These are phyloP conservation scores for Melastoma malabathricum DNA, from an alignment of 345 rosid genomes.

Conservation along the genomic window DNA sequence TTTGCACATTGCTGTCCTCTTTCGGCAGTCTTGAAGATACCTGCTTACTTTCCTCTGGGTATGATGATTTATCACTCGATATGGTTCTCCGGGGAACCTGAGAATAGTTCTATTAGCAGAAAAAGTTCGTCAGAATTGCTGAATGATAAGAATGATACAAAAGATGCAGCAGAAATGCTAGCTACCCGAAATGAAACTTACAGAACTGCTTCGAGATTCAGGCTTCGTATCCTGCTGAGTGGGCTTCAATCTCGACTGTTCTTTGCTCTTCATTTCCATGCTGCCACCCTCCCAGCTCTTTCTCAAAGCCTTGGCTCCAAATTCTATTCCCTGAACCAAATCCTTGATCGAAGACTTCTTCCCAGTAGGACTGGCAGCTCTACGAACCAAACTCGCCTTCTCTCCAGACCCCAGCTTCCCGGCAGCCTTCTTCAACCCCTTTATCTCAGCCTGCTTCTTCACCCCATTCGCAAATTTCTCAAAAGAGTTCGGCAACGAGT, in stretches of 20 bases:
- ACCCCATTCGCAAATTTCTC: conserved; percentile 75
- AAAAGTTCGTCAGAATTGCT: neutral
- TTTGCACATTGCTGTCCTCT: conserved; percentile 40
- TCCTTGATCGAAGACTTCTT: conserved; percentile 45
- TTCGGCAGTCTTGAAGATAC: conserved; percentile 33
- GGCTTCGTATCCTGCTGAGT: conserved; percentile 32
- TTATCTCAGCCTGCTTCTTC: conserved; percentile 55
- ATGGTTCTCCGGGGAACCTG: conserved; percentile 74
- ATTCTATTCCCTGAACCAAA: conserved; percentile 60
- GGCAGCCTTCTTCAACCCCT: conserved; percentile 42
- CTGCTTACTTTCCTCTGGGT: conserved; percentile 48
- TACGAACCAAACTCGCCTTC: conserved; percentile 34
- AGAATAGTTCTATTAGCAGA: neutral
- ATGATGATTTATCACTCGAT: conserved; percentile 38
- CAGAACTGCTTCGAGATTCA: conserved; percentile 48
- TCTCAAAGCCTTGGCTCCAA: conserved; percentile 86
- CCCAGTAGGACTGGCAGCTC: conserved; percentile 25
- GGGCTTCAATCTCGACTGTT: conserved; percentile 27
- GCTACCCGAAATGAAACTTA: conserved; percentile 21
- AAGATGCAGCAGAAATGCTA: too few relatives aligned
- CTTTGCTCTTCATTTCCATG: conserved; percentile 47
- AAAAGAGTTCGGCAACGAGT: conserved; percentile 71
- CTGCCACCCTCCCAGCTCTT: conserved; percentile 95
- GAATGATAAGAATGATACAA: neutral
- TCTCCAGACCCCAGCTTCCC: conserved; percentile 34